Evolutionary conservation across 139 green algal species (phyloP).

Genomic region (Penium margaritaceum): DNA sequence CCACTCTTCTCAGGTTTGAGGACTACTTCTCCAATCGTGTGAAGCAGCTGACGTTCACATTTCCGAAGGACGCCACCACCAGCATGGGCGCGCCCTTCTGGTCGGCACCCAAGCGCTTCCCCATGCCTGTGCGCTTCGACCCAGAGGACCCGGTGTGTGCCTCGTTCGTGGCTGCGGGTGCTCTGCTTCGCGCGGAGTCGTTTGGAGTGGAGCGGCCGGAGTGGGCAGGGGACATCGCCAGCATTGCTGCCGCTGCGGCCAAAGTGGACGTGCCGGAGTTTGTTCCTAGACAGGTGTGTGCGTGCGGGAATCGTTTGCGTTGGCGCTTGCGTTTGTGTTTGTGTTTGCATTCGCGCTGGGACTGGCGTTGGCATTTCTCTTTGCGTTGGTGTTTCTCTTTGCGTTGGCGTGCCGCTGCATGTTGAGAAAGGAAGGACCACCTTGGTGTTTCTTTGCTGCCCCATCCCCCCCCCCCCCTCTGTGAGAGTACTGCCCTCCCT

Average conservation of each 20-base stretch:
- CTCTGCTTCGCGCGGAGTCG: constrained; percentile 86
- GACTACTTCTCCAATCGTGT: constrained; percentile 78
- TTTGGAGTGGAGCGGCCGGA: constrained; percentile 59
- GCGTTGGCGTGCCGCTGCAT: too few species aligned
- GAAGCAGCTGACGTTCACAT: constrained; percentile 86
- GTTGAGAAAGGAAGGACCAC: too few species aligned
- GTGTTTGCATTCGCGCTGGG: too few species aligned
- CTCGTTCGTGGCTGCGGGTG: constrained; percentile 62
- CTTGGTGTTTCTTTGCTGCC: neutral
- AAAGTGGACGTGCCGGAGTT: constrained; percentile 71
- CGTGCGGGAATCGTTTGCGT: too few species aligned
- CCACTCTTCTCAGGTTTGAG: too few species aligned
- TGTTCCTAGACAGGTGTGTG: constrained; percentile 55
- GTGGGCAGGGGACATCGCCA: constrained; percentile 45
- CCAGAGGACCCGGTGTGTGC: constrained; percentile 64
- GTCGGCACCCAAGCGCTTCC: constrained; percentile 95
- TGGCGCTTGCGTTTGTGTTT: too few species aligned
- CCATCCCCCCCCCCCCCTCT: constrained; percentile 27
- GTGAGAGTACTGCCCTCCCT: too few species aligned
- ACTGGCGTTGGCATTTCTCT: too few species aligned
- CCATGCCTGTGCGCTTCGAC: constrained; percentile 69
- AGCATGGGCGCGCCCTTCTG: constrained; percentile 86
- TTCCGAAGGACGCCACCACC: constrained; percentile 88
- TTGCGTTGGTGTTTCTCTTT: too few species aligned
- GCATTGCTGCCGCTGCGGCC: constrained; percentile 48